Conservation (phyloP, 108 stramenopile genomes). For the Aurantiochytrium sp. region DNA sequence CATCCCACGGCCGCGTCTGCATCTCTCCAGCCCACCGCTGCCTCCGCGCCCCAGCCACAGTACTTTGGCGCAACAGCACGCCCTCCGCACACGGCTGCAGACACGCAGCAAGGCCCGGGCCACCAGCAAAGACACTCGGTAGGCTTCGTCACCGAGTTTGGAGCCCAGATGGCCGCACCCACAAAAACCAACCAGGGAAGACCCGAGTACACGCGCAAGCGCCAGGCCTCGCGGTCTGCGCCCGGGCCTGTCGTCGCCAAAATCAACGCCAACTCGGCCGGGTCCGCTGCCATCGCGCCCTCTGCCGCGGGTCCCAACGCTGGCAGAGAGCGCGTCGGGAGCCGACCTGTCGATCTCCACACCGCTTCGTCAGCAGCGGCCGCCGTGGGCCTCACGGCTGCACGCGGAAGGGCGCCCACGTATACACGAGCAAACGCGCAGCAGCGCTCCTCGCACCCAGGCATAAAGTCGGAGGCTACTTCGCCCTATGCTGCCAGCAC, state of each 20-base stretch:
- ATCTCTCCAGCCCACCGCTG: no score
- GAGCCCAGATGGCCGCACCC: background rate
- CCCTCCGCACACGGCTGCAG: no score
- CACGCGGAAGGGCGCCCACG: background rate
- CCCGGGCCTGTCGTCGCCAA: background rate
- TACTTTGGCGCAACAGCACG: no score
- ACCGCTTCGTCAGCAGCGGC: background rate
- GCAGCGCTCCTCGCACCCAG: background rate
- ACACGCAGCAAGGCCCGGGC: background rate
- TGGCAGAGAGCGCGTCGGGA: background rate
- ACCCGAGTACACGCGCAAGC: background rate
- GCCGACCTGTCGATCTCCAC: background rate
- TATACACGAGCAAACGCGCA: background rate
- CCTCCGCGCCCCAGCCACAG: no score
- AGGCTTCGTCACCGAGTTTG: background rate
- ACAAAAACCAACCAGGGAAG: background rate
- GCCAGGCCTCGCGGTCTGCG: conserved; percentile 7
- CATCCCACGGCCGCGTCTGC: no score
- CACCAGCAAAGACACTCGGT: background rate
- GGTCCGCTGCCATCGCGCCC: background rate
- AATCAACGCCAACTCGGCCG: background rate
- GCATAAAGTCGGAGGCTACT: background rate
- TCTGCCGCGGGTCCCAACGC: background rate
- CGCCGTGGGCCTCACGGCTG: background rate
- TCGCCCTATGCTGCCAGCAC: no score